phyloP scores from a whole-genome alignment of 176 grass and related monocot species.

The Hyparrhenia diplandra region DNA sequence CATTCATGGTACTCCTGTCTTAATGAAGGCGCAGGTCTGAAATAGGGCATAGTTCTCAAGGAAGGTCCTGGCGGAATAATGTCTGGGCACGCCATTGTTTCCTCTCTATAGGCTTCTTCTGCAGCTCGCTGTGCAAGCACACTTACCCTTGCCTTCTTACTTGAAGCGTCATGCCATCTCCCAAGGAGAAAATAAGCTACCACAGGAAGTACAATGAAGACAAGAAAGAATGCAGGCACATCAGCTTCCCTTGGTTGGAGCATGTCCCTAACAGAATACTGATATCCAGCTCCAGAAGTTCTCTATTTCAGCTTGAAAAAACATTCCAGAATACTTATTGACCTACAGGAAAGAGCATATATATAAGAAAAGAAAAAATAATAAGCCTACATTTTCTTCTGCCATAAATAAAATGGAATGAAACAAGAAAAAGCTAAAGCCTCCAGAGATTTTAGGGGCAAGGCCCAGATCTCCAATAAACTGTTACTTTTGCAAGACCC shows the following conservation, averaged over 20 bases:
- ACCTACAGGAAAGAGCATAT: conserved; percentile 35
- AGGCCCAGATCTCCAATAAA: background rate
- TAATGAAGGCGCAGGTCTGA: no score
- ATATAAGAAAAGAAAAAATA: background rate
- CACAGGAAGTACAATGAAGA: conserved; percentile 82
- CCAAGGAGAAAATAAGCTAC: conserved; percentile 89
- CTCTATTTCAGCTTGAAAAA: conserved; percentile 37
- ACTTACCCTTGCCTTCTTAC: conserved; percentile 64
- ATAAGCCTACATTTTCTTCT: background rate
- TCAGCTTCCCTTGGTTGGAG: conserved; percentile 95
- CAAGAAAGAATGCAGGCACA: conserved; percentile 71
- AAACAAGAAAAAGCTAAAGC: background rate
- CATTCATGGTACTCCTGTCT: no score
- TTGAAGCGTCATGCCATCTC: conserved; percentile 74
- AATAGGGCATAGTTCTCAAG: conserved; percentile 29
- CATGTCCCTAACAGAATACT: conserved; percentile 87
- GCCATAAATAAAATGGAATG: conserved; percentile 1
- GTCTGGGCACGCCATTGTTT: conserved; percentile 67
- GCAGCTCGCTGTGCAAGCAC: conserved; percentile 72
- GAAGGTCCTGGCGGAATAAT: conserved; percentile 46
- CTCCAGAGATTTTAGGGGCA: background rate
- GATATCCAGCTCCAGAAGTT: conserved; percentile 57
- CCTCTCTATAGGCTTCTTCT: conserved; percentile 68
- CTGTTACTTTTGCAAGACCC: background rate
- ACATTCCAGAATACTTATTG: conserved; percentile 45